phyloP scores from a whole-genome alignment of 2,329 filamentous ascomycete genomes.

The Fusarium papillatum region DNA sequence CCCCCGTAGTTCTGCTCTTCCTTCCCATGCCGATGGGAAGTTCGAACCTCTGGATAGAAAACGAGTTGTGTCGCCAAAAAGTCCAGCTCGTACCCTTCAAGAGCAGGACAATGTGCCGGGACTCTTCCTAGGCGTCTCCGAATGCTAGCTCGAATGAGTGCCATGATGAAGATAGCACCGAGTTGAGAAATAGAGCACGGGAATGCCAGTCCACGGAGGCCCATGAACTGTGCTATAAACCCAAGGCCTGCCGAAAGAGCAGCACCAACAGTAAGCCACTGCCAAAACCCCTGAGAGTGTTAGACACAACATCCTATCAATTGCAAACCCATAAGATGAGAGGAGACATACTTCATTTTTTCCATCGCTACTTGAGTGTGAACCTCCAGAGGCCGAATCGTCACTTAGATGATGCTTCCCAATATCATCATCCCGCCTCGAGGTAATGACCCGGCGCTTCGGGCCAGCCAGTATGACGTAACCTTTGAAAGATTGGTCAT shows the following conservation, averaged over 20 bases:
- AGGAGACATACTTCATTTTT: not conserved
- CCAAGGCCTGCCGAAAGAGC: not conserved
- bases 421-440: not conserved
- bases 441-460: not conserved
- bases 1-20: not conserved
- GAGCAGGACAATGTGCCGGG: not conserved
- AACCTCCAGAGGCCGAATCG: not conserved
- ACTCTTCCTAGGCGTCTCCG: not conserved
- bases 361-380: not conserved
- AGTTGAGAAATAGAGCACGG: not conserved
- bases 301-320: not conserved
- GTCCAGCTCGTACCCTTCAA: not conserved
- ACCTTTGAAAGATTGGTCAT: not conserved
- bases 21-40: not conserved
- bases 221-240: not conserved
- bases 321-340: not conserved
- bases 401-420: not conserved
- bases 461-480: constrained; percentile 3
- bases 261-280: not conserved
- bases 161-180: not conserved
- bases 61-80: not conserved
- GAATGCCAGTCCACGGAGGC: not conserved
- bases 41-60: not conserved
- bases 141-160: not conserved
- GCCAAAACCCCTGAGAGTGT: not conserved